Evolutionary conservation across 805 yeast genomes (phyloP).

Genomic region (Candida bentonensis): DNA sequence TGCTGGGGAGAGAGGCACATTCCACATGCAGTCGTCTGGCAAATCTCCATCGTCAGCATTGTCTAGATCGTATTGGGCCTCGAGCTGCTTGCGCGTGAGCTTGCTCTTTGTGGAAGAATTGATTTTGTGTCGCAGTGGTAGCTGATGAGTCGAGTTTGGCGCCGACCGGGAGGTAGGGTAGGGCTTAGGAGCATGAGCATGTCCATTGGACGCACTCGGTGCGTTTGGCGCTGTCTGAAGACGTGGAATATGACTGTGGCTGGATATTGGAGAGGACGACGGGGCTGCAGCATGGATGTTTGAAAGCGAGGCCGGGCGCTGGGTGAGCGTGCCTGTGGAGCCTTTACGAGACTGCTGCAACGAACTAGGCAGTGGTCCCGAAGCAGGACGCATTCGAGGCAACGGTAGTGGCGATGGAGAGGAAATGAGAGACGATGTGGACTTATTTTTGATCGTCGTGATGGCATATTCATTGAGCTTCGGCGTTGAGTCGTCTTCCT

Average conservation of each 20-base stretch:
- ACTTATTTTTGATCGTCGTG: background rate
- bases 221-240: background rate
- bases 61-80: conserved; percentile 19
- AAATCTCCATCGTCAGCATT: conserved; percentile 39
- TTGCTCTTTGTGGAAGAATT: background rate
- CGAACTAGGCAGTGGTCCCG: background rate
- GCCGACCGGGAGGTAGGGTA: too few species aligned
- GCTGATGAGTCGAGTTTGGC: background rate
- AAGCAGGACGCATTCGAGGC: background rate
- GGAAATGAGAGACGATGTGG: background rate
- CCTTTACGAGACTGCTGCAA: background rate
- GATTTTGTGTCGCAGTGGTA: background rate
- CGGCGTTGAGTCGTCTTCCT: background rate
- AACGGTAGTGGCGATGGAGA: background rate
- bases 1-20: conserved; percentile 52
- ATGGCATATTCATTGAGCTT: background rate
- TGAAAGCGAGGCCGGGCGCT: background rate
- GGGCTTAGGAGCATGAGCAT: too few species aligned
- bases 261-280: too few species aligned
- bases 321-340: background rate
- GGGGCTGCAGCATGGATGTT: background rate
- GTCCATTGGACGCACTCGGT: background rate
- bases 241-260: background rate
- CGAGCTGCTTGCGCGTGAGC: conserved; percentile 17
- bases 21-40: conserved; percentile 38